Conservation (phyloP, 1,139 yeast species). For the Candida tetrigidarum region DNA sequence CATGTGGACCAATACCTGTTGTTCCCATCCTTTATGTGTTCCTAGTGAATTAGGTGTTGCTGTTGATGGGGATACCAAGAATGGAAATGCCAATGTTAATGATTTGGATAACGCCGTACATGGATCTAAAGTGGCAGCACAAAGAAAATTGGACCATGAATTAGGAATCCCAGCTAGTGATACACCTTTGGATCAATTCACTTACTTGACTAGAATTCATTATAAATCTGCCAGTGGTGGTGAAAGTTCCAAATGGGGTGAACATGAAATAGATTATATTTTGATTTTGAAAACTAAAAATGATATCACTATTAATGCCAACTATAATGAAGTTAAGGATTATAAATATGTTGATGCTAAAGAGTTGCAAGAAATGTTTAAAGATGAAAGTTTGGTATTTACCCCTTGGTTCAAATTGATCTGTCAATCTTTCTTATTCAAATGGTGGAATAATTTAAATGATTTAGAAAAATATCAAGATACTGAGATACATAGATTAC, state of each 20-base stretch:
- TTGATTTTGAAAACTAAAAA: constrained; percentile 73
- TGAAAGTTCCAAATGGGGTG: constrained; percentile 88
- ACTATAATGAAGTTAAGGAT: constrained; percentile 86
- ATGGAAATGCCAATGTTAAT: constrained; percentile 46
- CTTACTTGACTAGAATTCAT: constrained; percentile 91
- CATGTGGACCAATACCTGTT: constrained; percentile 99
- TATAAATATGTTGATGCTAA: constrained; percentile 69
- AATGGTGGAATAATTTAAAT: constrained; percentile 90
- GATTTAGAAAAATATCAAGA: constrained; percentile 52
- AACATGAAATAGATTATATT: constrained; percentile 96
- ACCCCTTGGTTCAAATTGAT: constrained; percentile 99
- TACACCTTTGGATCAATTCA: constrained; percentile 70
- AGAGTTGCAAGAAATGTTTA: constrained; percentile 77
- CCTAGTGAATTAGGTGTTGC: constrained; percentile 72
- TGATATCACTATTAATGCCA: constrained; percentile 51
- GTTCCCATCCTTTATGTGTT: constrained; percentile 94
- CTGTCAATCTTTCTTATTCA: constrained; percentile 85
- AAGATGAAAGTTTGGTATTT: constrained; percentile 63
- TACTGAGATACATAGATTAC: constrained; percentile 47
- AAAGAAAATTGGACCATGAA: constrained; percentile 90
- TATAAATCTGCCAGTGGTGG: constrained; percentile 80
- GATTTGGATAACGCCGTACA: constrained; percentile 54
- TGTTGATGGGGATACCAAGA: too few species aligned
- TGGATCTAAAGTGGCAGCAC: constrained; percentile 90
- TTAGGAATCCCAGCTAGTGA: constrained; percentile 74